Evolutionary conservation across 2,329 filamentous ascomycete species (phyloP).

Genomic region (Penicillium frequentans): DNA sequence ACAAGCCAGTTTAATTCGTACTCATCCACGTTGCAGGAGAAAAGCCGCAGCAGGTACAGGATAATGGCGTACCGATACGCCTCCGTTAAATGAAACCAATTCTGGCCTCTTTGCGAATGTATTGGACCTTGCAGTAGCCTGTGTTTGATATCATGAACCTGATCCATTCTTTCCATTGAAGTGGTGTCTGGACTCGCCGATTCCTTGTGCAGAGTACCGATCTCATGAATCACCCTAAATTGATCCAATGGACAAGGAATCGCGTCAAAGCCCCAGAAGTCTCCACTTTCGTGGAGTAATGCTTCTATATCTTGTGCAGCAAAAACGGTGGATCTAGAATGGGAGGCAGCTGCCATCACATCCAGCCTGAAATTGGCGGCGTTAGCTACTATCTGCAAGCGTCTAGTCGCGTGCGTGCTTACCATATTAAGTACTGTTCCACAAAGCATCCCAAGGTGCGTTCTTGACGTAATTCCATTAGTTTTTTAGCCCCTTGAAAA

Average conservation of each 20-base stretch:
- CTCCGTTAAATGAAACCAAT: conserved; percentile 6
- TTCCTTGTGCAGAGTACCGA: background rate
- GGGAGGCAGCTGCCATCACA: background rate
- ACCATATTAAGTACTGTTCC: conserved; percentile 4
- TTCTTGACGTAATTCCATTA: conserved; percentile 3
- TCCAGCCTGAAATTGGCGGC: background rate
- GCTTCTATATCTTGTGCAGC: background rate
- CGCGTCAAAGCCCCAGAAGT: background rate
- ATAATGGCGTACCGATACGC: conserved; percentile 3
- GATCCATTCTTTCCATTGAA: background rate
- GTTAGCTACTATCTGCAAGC: background rate
- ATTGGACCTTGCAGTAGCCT: background rate
- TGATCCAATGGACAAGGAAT: background rate
- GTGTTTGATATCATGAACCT: background rate
- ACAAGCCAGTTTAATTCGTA: conserved; percentile 3
- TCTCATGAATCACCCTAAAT: background rate
- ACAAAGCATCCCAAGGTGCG: background rate
- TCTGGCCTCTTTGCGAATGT: background rate
- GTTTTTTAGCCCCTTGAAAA: conserved; percentile 1
- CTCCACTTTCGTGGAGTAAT: background rate
- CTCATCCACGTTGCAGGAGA: conserved; percentile 3
- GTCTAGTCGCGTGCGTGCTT: background rate
- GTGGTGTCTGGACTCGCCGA: background rate
- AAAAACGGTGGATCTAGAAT: background rate
- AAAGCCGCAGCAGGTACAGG: conserved; percentile 1